Percentiles rank a stretch among this genome's conserved stretches.
Conservation (phyloP, 805 yeast genomes). For the Candida boidinii region DNA sequence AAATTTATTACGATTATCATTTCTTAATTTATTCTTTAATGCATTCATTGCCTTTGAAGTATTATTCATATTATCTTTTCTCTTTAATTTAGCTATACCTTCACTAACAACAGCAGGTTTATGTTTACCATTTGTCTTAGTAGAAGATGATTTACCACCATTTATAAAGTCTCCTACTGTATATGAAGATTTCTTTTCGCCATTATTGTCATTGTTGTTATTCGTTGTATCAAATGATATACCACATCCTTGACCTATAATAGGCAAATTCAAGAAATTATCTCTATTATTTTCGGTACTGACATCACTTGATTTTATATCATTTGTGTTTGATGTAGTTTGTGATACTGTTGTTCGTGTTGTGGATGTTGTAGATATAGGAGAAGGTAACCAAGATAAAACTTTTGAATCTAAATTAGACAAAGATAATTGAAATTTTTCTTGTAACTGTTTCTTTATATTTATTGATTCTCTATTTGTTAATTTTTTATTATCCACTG, state of each 20-base stretch:
- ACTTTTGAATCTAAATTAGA: conserved; percentile 27
- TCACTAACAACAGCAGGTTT: conserved; percentile 2
- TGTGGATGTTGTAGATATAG: background rate
- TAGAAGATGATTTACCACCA: conserved; percentile 5
- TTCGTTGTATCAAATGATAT: conserved; percentile 7
- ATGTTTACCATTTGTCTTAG: conserved; percentile 3
- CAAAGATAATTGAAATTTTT: conserved; percentile 36
- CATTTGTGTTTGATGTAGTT: background rate
- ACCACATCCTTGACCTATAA: conserved; percentile 23
- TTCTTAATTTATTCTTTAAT: conserved; percentile 19
- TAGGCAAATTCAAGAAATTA: conserved; percentile 10
- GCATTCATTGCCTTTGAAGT: conserved; percentile 14
- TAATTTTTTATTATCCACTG: conserved; percentile 8
- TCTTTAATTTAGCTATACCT: conserved; percentile 5
- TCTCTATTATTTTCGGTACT: background rate
- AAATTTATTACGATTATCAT: conserved; percentile 9
- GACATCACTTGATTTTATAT: background rate
- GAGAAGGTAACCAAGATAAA: conserved; percentile 27
- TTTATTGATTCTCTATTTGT: conserved; percentile 32
- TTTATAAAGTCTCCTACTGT: conserved; percentile 14
- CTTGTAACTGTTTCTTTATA: conserved; percentile 37
- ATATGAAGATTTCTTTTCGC: conserved; percentile 3
- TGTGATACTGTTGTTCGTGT: background rate
- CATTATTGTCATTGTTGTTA: background rate
- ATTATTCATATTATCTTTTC: conserved; percentile 4